phyloP scores from a whole-genome alignment of 2,329 filamentous ascomycete species.

The Colletotrichum filicis region DNA sequence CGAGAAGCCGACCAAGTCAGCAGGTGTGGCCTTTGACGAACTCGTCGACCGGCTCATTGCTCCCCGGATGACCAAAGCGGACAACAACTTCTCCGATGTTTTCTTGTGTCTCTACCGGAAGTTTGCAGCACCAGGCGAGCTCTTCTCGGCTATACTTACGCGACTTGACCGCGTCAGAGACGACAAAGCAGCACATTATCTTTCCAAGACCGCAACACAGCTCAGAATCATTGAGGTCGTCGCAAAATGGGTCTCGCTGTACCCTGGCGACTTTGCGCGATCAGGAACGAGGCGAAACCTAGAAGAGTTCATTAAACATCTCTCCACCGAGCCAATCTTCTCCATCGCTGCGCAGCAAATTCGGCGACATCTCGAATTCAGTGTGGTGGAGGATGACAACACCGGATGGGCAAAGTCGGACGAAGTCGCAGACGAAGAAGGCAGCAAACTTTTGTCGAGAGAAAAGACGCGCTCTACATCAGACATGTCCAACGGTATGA shows the following conservation, averaged over 20 bases:
- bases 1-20: slow-evolving; percentile 60
- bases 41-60: slow-evolving; percentile 88
- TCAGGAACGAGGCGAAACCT: slow-evolving; percentile 77
- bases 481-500: slow-evolving; percentile 58
- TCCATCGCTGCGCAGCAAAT: slow-evolving; percentile 89
- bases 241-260: slow-evolving; percentile 88
- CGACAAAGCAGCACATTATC: slow-evolving; percentile 73
- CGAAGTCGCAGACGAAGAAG: slow-evolving; percentile 53
- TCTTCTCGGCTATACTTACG: slow-evolving; percentile 82
- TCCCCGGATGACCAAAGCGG: slow-evolving; percentile 85
- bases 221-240: slow-evolving; percentile 85
- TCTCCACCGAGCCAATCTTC: slow-evolving; percentile 85
- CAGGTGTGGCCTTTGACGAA: slow-evolving; percentile 72
- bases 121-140: slow-evolving; percentile 83
- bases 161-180: slow-evolving; percentile 78
- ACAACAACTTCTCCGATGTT: slow-evolving; percentile 87
- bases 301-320: slow-evolving; percentile 77
- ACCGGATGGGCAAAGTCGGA: slow-evolving; percentile 92
- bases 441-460: slow-evolving; percentile 48
- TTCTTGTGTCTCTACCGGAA: slow-evolving; percentile 95
- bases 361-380: slow-evolving; percentile 77
- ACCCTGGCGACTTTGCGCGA: slow-evolving; percentile 93
- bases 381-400: slow-evolving; percentile 87
- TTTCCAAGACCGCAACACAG: slow-evolving; percentile 84
- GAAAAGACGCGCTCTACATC: slow-evolving; percentile 34